Evolutionary conservation across 257 asterid genomes (phyloP), one percentile per base, ranked within the genome.

Genomic region (Nicotiana noctiflora): DNA sequence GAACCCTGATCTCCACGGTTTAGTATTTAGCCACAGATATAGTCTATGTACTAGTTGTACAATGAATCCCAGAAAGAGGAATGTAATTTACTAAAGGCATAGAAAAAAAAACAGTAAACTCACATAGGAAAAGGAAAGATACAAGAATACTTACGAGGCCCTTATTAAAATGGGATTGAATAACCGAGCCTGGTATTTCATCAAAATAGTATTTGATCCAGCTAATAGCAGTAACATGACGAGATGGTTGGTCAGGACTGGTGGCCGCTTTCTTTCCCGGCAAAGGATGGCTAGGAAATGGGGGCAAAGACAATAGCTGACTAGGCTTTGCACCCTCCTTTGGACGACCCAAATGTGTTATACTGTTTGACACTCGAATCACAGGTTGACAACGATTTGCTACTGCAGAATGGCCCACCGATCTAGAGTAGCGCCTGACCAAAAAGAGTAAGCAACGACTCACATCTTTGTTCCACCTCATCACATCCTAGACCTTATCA

Each of bases 191-290:
- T 80, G 88, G 90, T 52, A 88, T 84, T 55, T 91, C 99, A 21
- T 88, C 89, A 37, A 95, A 92, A 90, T 92, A 95, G 86, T 95
- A 95, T 83, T 94, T 93, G 83, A 93, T 94, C 99, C 99, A 95
- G 87, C 93, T 93, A 83, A 95, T 87, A 67, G 97, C 98, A 29
- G 99, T 92, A 66, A 93, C 96, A 75, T 83, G 91, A 29, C 63
- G 21, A 79, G 82, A 79, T 29, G 51, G 34, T 27, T 21, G 82
- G 19, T 70, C 77, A 17, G 77, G 77, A 79, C 31, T 72, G 29
- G 82, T 81, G 34, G 82, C 21, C 5, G 92, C 85, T 81, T 86
- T 89, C 83, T 90, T 88, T 53, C 98, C 97, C 1, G 89, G 97
- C 88, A 93, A 86, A 72, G 93, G 94, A 84, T 87, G 92, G 21